A percentile compares a stretch with the other conserved stretches of the same genome.
Conservation (phyloP, 805 yeast genomes). For the Starmerella ratchasimensis region DNA sequence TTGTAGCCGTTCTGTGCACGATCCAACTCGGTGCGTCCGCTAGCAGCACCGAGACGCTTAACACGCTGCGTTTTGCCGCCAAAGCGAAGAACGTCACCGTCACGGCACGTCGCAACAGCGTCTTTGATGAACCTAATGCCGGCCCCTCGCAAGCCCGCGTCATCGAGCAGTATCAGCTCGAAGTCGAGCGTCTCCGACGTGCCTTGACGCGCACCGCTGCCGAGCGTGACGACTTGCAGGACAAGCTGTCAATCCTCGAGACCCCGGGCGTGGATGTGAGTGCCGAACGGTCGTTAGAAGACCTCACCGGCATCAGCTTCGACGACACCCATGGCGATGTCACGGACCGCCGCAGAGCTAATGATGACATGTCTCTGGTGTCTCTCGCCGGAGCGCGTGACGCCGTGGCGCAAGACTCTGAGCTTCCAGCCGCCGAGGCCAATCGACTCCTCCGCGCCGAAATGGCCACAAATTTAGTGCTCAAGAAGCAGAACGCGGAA, state of each 20-base stretch:
- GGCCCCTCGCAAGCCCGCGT: slow-evolving; percentile 28
- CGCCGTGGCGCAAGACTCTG: too few species aligned
- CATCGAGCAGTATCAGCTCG: slow-evolving; percentile 46
- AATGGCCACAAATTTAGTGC: too few species aligned
- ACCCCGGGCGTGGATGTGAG: slow-evolving; percentile 5
- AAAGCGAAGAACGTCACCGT: slow-evolving; percentile 77
- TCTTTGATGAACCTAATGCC: slow-evolving; percentile 29
- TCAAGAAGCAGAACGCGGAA: slow-evolving; percentile 4
- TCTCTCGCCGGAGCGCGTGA: too few species aligned
- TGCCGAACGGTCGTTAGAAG: slow-evolving; percentile 20
- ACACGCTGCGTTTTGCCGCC: slow-evolving; percentile 83
- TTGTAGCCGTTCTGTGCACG: slow-evolving; percentile 78
- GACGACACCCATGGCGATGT: too few species aligned
- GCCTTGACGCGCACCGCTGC: slow-evolving; percentile 10
- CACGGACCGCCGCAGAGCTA: too few species aligned
- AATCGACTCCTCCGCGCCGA: too few species aligned
- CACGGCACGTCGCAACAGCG: slow-evolving; percentile 38
- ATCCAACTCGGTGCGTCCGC: slow-evolving; percentile 47
- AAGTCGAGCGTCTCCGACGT: slow-evolving; percentile 30
- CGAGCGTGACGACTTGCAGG: slow-evolving; percentile 19
- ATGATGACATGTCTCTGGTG: too few species aligned
- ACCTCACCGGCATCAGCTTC: slow-evolving; percentile 13
- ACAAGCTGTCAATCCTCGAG: slow-evolving; percentile 17
- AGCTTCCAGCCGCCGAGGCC: too few species aligned
- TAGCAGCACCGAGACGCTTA: slow-evolving; percentile 56